Base-by-base conservation (phyloP, 176 grass and related monocot species). In the Olyra latifolia region DNA sequence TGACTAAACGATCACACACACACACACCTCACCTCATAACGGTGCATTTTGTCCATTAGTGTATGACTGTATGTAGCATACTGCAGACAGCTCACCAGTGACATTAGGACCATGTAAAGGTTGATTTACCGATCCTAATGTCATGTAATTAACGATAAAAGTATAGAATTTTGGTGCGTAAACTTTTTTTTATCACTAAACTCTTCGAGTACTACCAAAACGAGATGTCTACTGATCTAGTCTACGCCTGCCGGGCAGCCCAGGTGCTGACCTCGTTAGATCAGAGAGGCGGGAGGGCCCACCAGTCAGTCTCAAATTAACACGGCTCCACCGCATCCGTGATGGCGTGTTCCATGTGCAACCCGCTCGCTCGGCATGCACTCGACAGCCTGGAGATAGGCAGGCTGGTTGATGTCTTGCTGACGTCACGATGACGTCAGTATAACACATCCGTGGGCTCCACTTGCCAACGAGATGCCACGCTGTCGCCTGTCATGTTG, bases 381-480 rank as follows among this genome's bases (percentile, higher is more conserved):
- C 8, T 20, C 71, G 25, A 20, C 76, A 60, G 43, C 67, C 66
- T 57, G 50, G 67, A 44, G 24, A 27, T 64, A 32, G 22, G 12
- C 35, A 30, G 20, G 2, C 39, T 41, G 56, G 71, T 22, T 81
- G 64, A 65, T 47, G 72, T 24, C 56, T 7, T 61, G 39, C 82
- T 71, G 87, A 76, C 82, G 17, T 29, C 72, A 76, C 10, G 16
- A 24, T 85, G 87, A 89, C 57, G 59, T 10, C 27, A 0, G 8
- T 46, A 5, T 56, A 7, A 56, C 15, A 2, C 43, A 9, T 2
- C 32, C 10, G 46, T 24, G 75, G 62, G 43, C 20, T 43, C 60
- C 69, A 75, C 20, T 24, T 23, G 43, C 23, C 53, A 30, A 10
- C 35, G 32, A 71, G 55, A 53, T 66, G 69, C 58, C 57, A 71